phyloP scores from a whole-genome alignment of 2,329 filamentous ascomycete species.

The Fusarium vanettenii region DNA sequence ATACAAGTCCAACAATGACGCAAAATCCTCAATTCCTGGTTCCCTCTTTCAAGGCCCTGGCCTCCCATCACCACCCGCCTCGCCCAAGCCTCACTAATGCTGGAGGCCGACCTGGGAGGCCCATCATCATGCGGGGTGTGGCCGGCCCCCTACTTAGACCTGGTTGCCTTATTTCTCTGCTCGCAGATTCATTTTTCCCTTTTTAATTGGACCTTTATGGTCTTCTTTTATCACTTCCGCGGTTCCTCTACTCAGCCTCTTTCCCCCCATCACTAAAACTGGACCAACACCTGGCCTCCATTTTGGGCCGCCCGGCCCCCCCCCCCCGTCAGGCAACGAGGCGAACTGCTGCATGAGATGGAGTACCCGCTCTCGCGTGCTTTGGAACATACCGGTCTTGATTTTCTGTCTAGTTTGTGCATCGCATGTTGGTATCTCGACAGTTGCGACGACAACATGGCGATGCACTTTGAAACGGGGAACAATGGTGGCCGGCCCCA shows the following conservation, averaged over 20 bases:
- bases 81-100: conserved; percentile 24
- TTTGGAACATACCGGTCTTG: neutral
- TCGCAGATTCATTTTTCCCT: neutral
- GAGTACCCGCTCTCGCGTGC: neutral
- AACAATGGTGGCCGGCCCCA: neutral
- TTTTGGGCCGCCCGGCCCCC: conserved; percentile 18
- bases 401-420: neutral
- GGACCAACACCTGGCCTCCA: neutral
- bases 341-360: conserved; percentile 8
- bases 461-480: neutral
- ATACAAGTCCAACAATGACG: neutral
- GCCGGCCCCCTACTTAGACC: conserved; percentile 8
- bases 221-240: neutral
- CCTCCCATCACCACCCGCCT: neutral
- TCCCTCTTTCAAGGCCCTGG: neutral
- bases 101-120: conserved; percentile 34
- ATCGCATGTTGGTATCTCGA: neutral
- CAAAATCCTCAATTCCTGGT: neutral
- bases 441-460: neutral
- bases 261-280: too few species aligned
- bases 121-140: conserved; percentile 33
- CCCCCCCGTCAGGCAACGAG: conserved; percentile 13
- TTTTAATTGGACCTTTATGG: neutral
- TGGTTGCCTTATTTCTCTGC: neutral
- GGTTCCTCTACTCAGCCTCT: neutral